Evolutionary conservation across 2,329 filamentous ascomycete species (phyloP).

Genomic region (Dactylonectria estremocensis): DNA sequence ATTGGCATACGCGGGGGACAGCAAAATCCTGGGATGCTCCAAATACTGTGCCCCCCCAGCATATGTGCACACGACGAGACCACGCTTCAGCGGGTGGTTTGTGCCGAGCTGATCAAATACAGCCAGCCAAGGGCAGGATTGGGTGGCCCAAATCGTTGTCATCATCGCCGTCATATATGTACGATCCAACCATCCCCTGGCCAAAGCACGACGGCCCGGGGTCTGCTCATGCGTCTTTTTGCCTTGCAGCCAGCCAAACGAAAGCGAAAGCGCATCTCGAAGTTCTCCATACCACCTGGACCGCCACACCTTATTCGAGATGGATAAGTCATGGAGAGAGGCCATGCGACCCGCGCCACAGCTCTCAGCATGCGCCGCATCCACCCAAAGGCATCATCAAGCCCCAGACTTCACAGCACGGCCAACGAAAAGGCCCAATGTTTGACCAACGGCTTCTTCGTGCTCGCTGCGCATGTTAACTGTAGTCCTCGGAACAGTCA

Average conservation of each 20-base stretch:
- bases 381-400: not conserved
- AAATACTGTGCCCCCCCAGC: too few species aligned
- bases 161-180: too few species aligned
- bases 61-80: too few species aligned
- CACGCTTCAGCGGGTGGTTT: too few species aligned
- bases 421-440: not conserved
- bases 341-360: too few species aligned
- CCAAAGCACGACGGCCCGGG: not conserved
- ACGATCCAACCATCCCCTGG: not conserved
- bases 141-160: too few species aligned
- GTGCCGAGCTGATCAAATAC: too few species aligned
- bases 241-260: not conserved
- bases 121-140: too few species aligned
- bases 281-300: not conserved
- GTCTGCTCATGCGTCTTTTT: not conserved
- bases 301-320: conserved; percentile 23
- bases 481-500: not conserved
- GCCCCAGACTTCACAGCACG: not conserved
- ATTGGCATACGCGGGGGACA: too few species aligned
- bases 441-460: not conserved
- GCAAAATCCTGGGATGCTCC: too few species aligned
- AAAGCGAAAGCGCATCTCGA: conserved; percentile 7
- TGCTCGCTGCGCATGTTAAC: not conserved
- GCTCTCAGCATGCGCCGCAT: too few species aligned
- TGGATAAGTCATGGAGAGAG: too few species aligned